Percentiles rank a stretch among this genome's conserved stretches.
Evolutionary conservation across 352 stramenopile genomes (phyloP).

Genomic region (Phytophthora pistaciae): DNA sequence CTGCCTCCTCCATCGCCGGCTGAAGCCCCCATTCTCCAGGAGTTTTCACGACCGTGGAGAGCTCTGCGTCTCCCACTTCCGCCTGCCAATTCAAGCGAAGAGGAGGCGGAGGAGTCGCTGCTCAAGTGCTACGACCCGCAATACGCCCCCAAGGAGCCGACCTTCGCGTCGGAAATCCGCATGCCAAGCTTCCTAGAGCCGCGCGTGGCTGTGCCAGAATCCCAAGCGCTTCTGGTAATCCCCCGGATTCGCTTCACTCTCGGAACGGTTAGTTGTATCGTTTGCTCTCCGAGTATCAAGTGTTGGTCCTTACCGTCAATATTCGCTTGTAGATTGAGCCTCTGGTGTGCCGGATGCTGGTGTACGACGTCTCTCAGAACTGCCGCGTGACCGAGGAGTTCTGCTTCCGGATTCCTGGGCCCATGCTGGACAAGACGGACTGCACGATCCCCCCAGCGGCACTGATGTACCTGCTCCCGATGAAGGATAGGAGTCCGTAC

Average conservation of each 20-base stretch:
- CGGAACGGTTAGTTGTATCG: slow-evolving; percentile 45
- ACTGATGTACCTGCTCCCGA: slow-evolving; percentile 68
- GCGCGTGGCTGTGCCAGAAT: slow-evolving; percentile 58
- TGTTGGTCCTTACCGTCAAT: no score
- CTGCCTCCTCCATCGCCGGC: slow-evolving; percentile 24
- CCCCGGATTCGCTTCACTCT: slow-evolving; percentile 58
- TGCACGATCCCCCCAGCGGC: slow-evolving; percentile 30
- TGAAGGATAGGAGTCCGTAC: slow-evolving; percentile 59
- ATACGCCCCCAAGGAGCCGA: slow-evolving; percentile 45
- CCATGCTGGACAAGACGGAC: slow-evolving; percentile 23
- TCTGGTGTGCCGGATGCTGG: slow-evolving; percentile 59
- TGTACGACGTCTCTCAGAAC: slow-evolving; percentile 69
- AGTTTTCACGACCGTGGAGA: slow-evolving; percentile 49
- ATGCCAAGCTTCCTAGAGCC: slow-evolving; percentile 52
- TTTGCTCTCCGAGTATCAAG: no score
- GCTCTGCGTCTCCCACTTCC: slow-evolving; percentile 37
- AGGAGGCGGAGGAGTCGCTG: slow-evolving; percentile 40
- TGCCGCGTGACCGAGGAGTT: slow-evolving; percentile 77
- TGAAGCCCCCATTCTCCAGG: slow-evolving; percentile 45
- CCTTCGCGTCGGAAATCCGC: slow-evolving; percentile 55
- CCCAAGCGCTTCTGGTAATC: slow-evolving; percentile 54
- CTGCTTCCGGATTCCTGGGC: slow-evolving; percentile 52
- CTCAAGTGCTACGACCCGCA: slow-evolving; percentile 78
- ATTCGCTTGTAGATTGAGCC: slow-evolving; percentile 57
- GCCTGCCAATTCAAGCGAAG: neutral